phyloP scores from a whole-genome alignment of 495 filamentous ascomycete species.

The Saxophila tyrrhenica region DNA sequence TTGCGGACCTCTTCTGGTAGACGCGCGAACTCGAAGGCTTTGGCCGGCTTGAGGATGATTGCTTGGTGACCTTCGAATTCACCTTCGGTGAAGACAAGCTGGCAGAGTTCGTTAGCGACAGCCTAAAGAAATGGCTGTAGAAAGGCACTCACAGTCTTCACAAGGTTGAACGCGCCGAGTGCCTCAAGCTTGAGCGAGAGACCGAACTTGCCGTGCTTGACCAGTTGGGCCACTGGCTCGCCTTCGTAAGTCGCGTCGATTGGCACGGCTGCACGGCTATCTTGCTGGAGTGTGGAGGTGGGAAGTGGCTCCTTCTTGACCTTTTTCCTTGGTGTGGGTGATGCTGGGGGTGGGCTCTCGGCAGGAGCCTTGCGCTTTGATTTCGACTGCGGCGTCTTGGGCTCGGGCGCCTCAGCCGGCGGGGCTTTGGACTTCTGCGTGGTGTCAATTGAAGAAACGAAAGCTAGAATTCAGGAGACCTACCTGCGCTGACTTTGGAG shows the following conservation, averaged over 20 bases:
- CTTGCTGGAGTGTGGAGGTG: neutral
- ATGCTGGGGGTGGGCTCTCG: too few relatives aligned
- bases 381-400: conserved; percentile 2
- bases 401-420: conserved; percentile 6
- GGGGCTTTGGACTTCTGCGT: neutral
- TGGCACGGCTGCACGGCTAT: conserved; percentile 4
- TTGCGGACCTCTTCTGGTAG: conserved; percentile 13
- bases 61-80: conserved; percentile 13
- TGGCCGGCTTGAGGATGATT: conserved; percentile 14
- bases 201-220: conserved; percentile 4
- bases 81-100: conserved; percentile 11
- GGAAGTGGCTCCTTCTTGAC: conserved; percentile 11
- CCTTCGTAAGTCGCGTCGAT: conserved; percentile 14
- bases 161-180: conserved; percentile 7
- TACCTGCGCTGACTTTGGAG: conserved; percentile 4
- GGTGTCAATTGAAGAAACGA: too few relatives aligned
- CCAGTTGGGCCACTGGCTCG: neutral
- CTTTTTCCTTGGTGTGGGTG: conserved; percentile 2
- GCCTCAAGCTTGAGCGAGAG: conserved; percentile 13
- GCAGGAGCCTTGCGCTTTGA: neutral
- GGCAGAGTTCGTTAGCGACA: neutral
- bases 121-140: neutral
- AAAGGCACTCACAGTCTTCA: conserved; percentile 13
- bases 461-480: too few relatives aligned
- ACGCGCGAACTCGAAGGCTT: conserved; percentile 15